A percentile compares a stretch with the other conserved stretches of the same genome.
phyloP scores from a whole-genome alignment of 75 land plant species.

The Selaginella moellendorffii region DNA sequence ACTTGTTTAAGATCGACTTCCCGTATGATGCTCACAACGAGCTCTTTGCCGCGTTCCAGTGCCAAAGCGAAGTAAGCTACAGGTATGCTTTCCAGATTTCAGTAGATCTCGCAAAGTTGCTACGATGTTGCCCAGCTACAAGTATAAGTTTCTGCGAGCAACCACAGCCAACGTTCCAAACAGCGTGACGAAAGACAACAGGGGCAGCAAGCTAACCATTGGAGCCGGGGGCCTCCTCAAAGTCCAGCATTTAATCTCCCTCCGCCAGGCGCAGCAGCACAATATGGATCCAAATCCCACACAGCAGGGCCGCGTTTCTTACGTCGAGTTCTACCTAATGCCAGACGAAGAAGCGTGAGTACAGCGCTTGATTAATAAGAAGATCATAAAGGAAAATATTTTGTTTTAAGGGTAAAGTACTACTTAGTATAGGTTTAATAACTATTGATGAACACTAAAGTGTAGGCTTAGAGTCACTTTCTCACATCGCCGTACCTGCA shows the following conservation, averaged over 20 bases:
- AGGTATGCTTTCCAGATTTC: constrained; percentile 29
- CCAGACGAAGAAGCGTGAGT: constrained; percentile 81
- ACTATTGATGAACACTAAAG: too few relatives aligned
- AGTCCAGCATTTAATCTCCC: constrained; percentile 77
- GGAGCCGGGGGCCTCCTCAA: constrained; percentile 72
- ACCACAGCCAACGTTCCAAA: constrained; percentile 80
- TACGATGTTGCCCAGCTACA: too few relatives aligned
- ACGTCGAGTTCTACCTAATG: constrained; percentile 83
- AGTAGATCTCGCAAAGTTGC: too few relatives aligned
- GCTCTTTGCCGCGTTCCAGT: constrained; percentile 66
- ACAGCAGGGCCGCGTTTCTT: constrained; percentile 61
- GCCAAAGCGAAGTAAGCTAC: constrained; percentile 49
- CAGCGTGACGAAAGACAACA: constrained; percentile 58
- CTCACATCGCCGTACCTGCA: too few relatives aligned
- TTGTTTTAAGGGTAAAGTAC: too few relatives aligned
- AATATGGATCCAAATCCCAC: constrained; percentile 43
- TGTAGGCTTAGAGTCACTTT: too few relatives aligned
- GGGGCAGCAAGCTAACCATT: constrained; percentile 82
- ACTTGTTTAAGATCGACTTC: constrained; percentile 61
- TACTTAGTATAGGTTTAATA: too few relatives aligned
- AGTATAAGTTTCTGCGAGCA: constrained; percentile 78
- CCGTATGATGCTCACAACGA: constrained; percentile 51
- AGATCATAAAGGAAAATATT: too few relatives aligned
- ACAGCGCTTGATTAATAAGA: too few relatives aligned
- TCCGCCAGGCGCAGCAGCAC: constrained; percentile 39